A percentile compares a stretch with the other conserved stretches of the same genome.
Evolutionary conservation across 1,284 basidiomycete genomes (phyloP).

Genomic region (Trametes sp.): DNA sequence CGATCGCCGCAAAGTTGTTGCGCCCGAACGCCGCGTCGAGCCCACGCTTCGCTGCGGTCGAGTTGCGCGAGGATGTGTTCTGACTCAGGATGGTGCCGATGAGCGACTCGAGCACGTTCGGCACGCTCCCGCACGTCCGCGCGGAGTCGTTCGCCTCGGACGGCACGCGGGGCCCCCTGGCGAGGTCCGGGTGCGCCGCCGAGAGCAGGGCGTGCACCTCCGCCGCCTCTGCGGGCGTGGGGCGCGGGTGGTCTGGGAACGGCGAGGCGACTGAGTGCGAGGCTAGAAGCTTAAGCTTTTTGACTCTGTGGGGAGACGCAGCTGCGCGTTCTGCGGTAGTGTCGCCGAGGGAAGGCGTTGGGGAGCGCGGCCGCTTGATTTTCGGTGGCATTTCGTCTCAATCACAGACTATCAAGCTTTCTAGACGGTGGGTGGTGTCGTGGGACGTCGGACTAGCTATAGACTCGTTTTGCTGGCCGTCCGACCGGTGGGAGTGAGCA

Average conservation of each 20-base stretch:
- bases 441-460: background rate
- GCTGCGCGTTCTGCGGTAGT: slow-evolving; percentile 6
- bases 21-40: slow-evolving; percentile 68
- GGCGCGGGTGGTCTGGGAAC: slow-evolving; percentile 59
- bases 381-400: slow-evolving; percentile 29
- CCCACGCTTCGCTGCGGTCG: slow-evolving; percentile 65
- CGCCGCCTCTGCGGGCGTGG: slow-evolving; percentile 57
- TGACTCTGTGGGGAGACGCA: slow-evolving; percentile 42
- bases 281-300: slow-evolving; percentile 60
- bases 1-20: slow-evolving; percentile 69
- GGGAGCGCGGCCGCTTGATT: slow-evolving; percentile 38
- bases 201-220: slow-evolving; percentile 57
- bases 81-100: slow-evolving; percentile 79
- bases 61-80: slow-evolving; percentile 74
- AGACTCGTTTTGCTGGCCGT: background rate
- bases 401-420: background rate
- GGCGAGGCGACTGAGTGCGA: slow-evolving; percentile 56
- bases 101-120: slow-evolving; percentile 75
- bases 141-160: slow-evolving; percentile 50
- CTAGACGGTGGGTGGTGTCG: background rate
- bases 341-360: slow-evolving; percentile 21
- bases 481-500: slow-evolving; percentile 1
- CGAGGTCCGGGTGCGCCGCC: slow-evolving; percentile 41
- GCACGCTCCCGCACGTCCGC: slow-evolving; percentile 61
- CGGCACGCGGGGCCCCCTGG: slow-evolving; percentile 27